Conservation (phyloP, 139 green algal genomes). For the Haematococcus lacustris region DNA sequence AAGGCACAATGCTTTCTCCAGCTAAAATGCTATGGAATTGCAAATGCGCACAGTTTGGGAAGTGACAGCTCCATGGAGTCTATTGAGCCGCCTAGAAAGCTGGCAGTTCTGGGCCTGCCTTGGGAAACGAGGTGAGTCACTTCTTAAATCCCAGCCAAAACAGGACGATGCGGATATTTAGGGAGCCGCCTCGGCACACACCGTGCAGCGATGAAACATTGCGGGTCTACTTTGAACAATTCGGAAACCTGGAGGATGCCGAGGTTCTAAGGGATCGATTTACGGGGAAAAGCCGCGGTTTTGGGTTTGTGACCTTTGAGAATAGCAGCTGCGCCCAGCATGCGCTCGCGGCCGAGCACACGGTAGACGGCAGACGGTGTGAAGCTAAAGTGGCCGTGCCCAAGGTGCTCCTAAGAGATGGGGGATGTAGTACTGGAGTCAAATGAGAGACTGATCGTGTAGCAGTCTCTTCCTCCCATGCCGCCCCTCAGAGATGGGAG, state of each 20-base stretch:
- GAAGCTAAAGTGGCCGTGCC: conserved; percentile 72
- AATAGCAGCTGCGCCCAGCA: conserved; percentile 29
- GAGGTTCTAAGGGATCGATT: conserved; percentile 75
- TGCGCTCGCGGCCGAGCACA: conserved; percentile 46
- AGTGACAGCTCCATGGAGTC: conserved; percentile 6
- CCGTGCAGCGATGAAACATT: conserved; percentile 54
- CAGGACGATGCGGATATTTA: no score
- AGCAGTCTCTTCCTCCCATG: no score
- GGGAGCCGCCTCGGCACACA: no score
- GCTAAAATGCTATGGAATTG: no score
- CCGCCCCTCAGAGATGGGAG: no score
- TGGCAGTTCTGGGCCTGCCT: conserved; percentile 63
- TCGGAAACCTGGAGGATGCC: conserved; percentile 54
- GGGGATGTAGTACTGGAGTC: no score
- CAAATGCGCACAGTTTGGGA: no score
- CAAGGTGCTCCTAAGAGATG: no score
- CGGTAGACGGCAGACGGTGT: conserved; percentile 64
- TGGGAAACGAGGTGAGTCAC: conserved; percentile 70
- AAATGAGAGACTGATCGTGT: not conserved
- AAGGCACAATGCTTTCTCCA: no score
- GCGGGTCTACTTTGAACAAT: conserved; percentile 66
- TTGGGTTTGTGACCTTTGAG: conserved; percentile 65
- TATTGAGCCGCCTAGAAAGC: conserved; percentile 36
- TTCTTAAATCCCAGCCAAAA: no score
- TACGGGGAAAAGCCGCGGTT: no score